phyloP scores from a whole-genome alignment of 345 rosid genomes.

The Lepidium didymum region DNA sequence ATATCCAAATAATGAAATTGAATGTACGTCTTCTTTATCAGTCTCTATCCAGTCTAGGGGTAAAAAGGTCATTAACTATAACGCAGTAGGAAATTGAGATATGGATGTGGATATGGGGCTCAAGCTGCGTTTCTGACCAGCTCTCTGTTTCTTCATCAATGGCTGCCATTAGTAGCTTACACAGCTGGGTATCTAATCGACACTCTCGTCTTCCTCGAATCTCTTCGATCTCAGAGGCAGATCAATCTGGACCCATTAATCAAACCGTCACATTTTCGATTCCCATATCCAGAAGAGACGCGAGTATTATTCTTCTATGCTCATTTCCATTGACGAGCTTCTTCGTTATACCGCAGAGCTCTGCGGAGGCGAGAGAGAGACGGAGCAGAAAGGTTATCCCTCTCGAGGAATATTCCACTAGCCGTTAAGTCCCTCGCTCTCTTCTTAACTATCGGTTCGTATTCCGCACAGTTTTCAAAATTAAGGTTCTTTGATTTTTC shows the following conservation, averaged over 20 bases:
- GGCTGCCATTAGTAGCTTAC: constrained; percentile 35
- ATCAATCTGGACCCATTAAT: constrained; percentile 22
- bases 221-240: constrained; percentile 3
- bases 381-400: constrained; percentile 67
- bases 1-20: no score
- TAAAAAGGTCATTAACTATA: not conserved
- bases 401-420: constrained; percentile 56
- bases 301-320: constrained; percentile 33
- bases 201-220: constrained; percentile 20
- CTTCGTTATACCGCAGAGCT: constrained; percentile 38
- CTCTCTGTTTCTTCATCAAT: constrained; percentile 23
- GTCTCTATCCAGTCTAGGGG: not conserved
- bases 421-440: constrained; percentile 39
- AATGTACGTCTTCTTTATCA: not conserved
- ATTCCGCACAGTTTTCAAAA: not conserved
- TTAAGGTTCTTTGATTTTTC: not conserved
- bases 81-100: not conserved
- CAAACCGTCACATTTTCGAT: constrained; percentile 24
- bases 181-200: constrained; percentile 20
- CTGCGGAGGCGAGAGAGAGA: constrained; percentile 73
- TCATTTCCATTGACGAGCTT: constrained; percentile 39
- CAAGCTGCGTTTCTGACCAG: not conserved
- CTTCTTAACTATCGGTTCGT: constrained; percentile 28
- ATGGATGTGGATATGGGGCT: constrained; percentile 14
- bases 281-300: constrained; percentile 57